Evolutionary conservation across 805 yeast genomes (phyloP).

Genomic region (Diddensiella transvaalensis): DNA sequence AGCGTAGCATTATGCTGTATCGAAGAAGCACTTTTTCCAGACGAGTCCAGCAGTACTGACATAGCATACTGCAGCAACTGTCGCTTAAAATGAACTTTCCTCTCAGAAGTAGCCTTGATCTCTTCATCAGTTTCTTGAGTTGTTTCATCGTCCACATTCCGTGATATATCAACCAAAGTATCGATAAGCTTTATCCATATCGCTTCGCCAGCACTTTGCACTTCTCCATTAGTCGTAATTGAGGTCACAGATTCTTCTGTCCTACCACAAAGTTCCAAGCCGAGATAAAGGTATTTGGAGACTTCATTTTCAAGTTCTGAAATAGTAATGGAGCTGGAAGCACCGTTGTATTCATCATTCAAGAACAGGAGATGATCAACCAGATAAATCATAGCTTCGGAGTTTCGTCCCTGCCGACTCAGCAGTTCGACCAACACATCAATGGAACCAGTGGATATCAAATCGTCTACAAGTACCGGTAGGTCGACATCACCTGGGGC

Average conservation of each 20-base stretch:
- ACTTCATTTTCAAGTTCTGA: slow-evolving; percentile 11
- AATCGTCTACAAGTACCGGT: slow-evolving; percentile 28
- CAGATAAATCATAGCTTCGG: slow-evolving; percentile 33
- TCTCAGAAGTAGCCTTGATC: neutral
- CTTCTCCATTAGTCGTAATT: slow-evolving; percentile 3
- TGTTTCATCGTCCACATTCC: neutral
- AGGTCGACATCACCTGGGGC: slow-evolving; percentile 29
- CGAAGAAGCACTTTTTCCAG: slow-evolving; percentile 33
- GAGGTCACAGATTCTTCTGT: slow-evolving; percentile 1
- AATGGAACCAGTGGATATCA: slow-evolving; percentile 24
- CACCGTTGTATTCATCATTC: slow-evolving; percentile 15
- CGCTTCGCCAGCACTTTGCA: slow-evolving; percentile 14
- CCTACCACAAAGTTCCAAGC: slow-evolving; percentile 23
- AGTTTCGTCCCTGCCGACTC: slow-evolving; percentile 19
- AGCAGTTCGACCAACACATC: slow-evolving; percentile 29
- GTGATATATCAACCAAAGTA: slow-evolving; percentile 33
- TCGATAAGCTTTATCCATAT: slow-evolving; percentile 42
- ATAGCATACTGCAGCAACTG: slow-evolving; percentile 20
- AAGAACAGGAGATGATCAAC: slow-evolving; percentile 25
- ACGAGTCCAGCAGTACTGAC: slow-evolving; percentile 31
- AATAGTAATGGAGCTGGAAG: neutral
- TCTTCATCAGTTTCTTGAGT: slow-evolving; percentile 23
- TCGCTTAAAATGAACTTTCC: slow-evolving; percentile 12
- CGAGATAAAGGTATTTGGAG: slow-evolving; percentile 22
- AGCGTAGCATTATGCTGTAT: slow-evolving; percentile 39